These are phyloP conservation scores for Trametes pubescens DNA, from an alignment of 1,284 basidiomycete species.

Conservation along the genomic window DNA sequence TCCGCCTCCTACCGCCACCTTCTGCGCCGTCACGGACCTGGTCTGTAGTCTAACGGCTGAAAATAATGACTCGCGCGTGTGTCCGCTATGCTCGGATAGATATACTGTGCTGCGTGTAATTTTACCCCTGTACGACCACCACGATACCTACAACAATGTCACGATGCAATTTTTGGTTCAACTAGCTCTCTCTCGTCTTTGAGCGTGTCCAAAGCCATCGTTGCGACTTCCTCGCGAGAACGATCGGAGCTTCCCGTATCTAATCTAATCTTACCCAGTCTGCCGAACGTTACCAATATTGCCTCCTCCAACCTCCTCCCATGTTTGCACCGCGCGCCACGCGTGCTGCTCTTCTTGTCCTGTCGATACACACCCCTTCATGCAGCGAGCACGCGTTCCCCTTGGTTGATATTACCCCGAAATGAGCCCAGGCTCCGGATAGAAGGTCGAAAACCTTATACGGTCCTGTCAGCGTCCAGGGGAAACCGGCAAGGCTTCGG, in stretches of 20 bases:
- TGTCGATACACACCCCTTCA: neutral
- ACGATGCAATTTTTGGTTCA: slow-evolving; percentile 4
- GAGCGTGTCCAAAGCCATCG: too few species aligned
- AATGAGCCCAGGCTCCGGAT: neutral
- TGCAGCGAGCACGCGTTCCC: neutral
- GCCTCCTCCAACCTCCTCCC: too few species aligned
- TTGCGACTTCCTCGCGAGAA: too few species aligned
- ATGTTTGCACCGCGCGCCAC: neutral
- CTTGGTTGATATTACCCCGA: too few species aligned
- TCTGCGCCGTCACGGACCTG: neutral
- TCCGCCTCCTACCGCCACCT: neutral
- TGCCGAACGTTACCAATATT: neutral
- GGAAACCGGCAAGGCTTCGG: slow-evolving; percentile 16
- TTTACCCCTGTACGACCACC: slow-evolving; percentile 13
- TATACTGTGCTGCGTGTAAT: slow-evolving; percentile 12
- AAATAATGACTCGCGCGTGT: slow-evolving; percentile 10
- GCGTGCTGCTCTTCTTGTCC: neutral
- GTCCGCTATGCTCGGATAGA: slow-evolving; percentile 13
- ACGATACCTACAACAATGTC: slow-evolving; percentile 15
- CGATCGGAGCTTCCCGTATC: too few species aligned
- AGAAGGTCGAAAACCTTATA: neutral
- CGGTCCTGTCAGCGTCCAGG: neutral
- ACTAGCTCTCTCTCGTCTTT: too few species aligned
- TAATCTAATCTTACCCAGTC: neutral
- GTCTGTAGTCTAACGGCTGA: slow-evolving; percentile 2